These are phyloP conservation scores for Cryptococcus maquisensis DNA, from an alignment of 1,284 basidiomycete species.

Conservation along the genomic window DNA sequence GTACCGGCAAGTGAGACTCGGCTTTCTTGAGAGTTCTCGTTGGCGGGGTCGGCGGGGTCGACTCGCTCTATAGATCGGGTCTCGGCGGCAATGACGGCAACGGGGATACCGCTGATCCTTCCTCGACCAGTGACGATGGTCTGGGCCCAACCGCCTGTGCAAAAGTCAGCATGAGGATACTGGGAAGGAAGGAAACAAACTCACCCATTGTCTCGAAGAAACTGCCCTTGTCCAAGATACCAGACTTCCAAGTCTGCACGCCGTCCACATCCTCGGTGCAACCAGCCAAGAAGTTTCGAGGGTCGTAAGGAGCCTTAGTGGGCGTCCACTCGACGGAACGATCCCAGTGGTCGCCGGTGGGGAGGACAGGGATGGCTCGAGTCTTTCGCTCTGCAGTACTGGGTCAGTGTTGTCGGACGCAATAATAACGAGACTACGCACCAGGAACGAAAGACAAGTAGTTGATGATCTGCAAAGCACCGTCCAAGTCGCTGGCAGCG, in stretches of 20 bases:
- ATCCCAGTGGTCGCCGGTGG: slow-evolving; percentile 79
- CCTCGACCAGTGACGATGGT: slow-evolving; percentile 93
- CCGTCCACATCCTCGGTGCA: slow-evolving; percentile 73
- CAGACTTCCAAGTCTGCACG: slow-evolving; percentile 68
- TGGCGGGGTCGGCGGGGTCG: slow-evolving; percentile 98
- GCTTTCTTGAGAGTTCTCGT: slow-evolving; percentile 94
- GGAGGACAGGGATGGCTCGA: slow-evolving; percentile 67
- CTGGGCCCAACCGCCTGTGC: slow-evolving; percentile 84
- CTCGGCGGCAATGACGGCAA: slow-evolving; percentile 90
- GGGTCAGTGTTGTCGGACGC: not conserved
- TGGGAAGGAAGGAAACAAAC: not conserved
- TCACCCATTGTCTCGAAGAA: slow-evolving; percentile 57
- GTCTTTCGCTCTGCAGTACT: slow-evolving; percentile 54
- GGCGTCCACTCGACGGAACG: slow-evolving; percentile 86
- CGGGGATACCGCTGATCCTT: slow-evolving; percentile 92
- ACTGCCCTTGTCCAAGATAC: slow-evolving; percentile 95
- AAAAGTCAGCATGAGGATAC: slow-evolving; percentile 5
- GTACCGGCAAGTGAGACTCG: slow-evolving; percentile 99
- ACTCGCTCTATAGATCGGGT: slow-evolving; percentile 93
- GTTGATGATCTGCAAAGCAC: slow-evolving; percentile 84
- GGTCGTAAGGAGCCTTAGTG: slow-evolving; percentile 93
- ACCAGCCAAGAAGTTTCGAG: slow-evolving; percentile 95
- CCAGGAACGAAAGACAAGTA: slow-evolving; percentile 93
- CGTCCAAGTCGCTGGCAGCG: slow-evolving; percentile 89
- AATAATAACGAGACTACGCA: slow-evolving; percentile 12